These are phyloP conservation scores for Linum trigynum DNA, from an alignment of 345 rosid species.

Conservation along the genomic window DNA sequence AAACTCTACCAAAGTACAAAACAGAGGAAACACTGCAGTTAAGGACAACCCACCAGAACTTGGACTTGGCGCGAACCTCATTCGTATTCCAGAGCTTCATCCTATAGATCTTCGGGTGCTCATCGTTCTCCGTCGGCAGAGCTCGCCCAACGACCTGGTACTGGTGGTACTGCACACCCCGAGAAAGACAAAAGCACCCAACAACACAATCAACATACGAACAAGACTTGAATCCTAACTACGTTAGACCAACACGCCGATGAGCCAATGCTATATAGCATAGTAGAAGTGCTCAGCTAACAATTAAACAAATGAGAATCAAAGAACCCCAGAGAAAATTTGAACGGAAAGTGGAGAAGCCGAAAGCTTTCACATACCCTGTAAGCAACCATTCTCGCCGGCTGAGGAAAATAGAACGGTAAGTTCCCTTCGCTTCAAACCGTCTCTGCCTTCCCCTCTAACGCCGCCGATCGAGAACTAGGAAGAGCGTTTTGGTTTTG, in stretches of 20 bases:
- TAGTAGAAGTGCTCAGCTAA: too few species aligned
- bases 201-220: not conserved
- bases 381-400: not conserved
- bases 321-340: not conserved
- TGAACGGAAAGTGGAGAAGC: too few species aligned
- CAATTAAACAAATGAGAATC: not conserved
- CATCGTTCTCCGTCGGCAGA: not conserved
- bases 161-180: not conserved
- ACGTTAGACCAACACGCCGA: not conserved
- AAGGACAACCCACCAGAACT: not conserved
- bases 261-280: too few species aligned
- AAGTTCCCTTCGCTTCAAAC: not conserved
- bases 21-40: not conserved
- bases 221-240: too few species aligned
- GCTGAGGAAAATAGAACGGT: not conserved
- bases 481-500: not conserved
- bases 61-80: not conserved
- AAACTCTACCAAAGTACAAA: not conserved
- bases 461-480: not conserved
- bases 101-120: not conserved
- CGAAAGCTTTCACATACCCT: not conserved
- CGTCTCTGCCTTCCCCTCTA: too few species aligned
- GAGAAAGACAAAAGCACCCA: not conserved
- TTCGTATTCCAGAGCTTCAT: not conserved
- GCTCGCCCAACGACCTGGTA: not conserved